Evolutionary conservation across 768 basidiomycete species (phyloP).

Genomic region (Russula abietina): DNA sequence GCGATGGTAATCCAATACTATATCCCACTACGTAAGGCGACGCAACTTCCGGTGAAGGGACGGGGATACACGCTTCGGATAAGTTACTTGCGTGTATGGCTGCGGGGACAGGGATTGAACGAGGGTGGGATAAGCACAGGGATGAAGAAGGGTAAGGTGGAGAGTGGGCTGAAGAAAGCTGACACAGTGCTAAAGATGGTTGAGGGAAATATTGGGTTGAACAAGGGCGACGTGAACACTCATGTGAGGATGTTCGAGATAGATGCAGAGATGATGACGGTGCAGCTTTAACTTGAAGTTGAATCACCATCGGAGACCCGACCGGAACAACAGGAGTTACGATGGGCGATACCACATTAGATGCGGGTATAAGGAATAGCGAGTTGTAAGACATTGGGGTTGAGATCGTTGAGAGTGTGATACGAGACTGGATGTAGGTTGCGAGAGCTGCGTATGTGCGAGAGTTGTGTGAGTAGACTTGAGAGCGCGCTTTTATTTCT

Average conservation of each 20-base stretch:
- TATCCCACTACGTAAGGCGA: background rate
- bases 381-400: background rate
- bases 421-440: background rate
- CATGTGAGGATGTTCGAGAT: background rate
- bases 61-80: background rate
- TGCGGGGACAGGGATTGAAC: background rate
- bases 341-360: background rate
- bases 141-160: background rate
- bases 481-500: background rate
- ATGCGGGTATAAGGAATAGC: background rate
- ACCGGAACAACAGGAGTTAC: background rate
- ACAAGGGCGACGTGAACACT: background rate
- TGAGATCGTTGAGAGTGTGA: background rate
- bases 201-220: background rate
- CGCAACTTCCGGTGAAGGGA: background rate
- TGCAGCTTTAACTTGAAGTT: no score
- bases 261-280: background rate
- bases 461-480: no score
- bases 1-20: background rate
- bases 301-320: background rate
- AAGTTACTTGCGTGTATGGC: background rate
- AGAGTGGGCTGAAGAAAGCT: background rate
- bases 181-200: background rate
- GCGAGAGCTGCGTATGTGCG: background rate
- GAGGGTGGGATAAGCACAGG: background rate